Conservation (phyloP, 768 basidiomycete species). For the Amanita jacksonii region DNA sequence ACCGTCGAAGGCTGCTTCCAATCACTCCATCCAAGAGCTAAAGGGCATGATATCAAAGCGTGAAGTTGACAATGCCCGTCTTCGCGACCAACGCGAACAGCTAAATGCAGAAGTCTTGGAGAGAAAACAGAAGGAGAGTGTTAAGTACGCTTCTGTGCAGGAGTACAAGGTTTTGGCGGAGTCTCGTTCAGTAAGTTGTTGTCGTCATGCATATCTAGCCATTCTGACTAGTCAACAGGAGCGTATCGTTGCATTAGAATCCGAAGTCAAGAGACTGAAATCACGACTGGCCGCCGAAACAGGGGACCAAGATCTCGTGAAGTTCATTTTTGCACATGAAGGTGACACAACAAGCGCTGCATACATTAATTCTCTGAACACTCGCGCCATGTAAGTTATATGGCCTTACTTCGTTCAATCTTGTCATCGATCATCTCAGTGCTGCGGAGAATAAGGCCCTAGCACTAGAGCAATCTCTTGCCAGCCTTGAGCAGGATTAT, state of each 20-base stretch:
- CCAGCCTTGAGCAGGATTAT: conserved; percentile 34
- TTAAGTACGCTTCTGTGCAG: conserved; percentile 47
- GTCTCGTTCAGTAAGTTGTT: conserved; percentile 39
- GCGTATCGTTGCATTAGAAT: conserved; percentile 59
- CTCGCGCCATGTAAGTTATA: conserved; percentile 42
- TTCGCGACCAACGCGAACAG: conserved; percentile 69
- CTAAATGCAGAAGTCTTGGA: conserved; percentile 55
- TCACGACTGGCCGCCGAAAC: conserved; percentile 66
- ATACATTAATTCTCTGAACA: conserved; percentile 45
- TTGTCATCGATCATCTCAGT: conserved; percentile 26
- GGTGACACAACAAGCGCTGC: conserved; percentile 28
- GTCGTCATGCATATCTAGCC: conserved; percentile 8
- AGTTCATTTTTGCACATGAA: conserved; percentile 55
- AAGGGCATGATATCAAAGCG: conserved; percentile 51
- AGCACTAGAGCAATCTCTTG: conserved; percentile 46
- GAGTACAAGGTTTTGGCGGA: conserved; percentile 61
- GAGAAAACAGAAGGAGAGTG: conserved; percentile 51
- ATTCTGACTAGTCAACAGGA: conserved; percentile 34
- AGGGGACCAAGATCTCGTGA: conserved; percentile 62
- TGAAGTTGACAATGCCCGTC: conserved; percentile 54
- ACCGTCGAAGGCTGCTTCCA: conserved; percentile 21
- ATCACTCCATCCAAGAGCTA: conserved; percentile 52
- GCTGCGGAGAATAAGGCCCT: conserved; percentile 38
- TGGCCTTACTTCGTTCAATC: background rate
- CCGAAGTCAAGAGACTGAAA: conserved; percentile 67